Evolutionary conservation across 257 asterid genomes (phyloP), one percentile per base, ranked within the genome.

Genomic region (Primulina tabacum): DNA sequence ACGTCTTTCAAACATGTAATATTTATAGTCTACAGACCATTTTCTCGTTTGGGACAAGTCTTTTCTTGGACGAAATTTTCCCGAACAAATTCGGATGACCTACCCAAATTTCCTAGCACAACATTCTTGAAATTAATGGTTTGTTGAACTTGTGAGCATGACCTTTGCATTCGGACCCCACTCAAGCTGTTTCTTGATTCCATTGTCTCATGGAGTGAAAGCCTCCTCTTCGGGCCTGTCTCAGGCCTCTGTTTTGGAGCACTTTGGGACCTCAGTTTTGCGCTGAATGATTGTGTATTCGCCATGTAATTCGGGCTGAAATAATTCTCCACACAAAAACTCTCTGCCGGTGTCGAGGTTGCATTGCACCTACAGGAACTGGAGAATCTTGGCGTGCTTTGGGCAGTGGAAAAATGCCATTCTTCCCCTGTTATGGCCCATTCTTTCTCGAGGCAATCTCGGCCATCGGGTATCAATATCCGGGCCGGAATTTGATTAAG

Each of bases 231-330:
- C n/a, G 89, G 71, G 7, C 83, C 74, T 1, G 76, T 43, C 9
- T 83, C 92, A n/a, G 88, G 96, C 73, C 98, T 81, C 56, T 77
- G 91, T 66, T 80, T 92, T 1, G 96, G 98, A 5, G 92, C 96
- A 63, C 97, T 90, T 1, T 80, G 88, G 7, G 98, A 90, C 80
- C 97, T 77, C 68, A 82, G 53, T 68, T 90, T 90, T 1, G 97
- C 96, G 68, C 73, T 82, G 75, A 88, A 92, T 63, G 98, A 88
- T 77, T 88, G 80, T 9, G 97, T 90, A 30, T 83, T 87, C 47
- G 90, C 93, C 98, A 92, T 92, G 72, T 92, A 92, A 68, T 72
- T 88, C 14, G 96, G 96, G 34, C 67, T 62, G 50, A 62, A 62
- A 7, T 34, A 34, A 30, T 26, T 62, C n/a, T 60, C 64, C 6